Percentiles rank a stretch among this genome's conserved stretches.
These are phyloP conservation scores for Trichosporon sp. DNA, from an alignment of 1,284 basidiomycete species.

Conservation along the genomic window DNA sequence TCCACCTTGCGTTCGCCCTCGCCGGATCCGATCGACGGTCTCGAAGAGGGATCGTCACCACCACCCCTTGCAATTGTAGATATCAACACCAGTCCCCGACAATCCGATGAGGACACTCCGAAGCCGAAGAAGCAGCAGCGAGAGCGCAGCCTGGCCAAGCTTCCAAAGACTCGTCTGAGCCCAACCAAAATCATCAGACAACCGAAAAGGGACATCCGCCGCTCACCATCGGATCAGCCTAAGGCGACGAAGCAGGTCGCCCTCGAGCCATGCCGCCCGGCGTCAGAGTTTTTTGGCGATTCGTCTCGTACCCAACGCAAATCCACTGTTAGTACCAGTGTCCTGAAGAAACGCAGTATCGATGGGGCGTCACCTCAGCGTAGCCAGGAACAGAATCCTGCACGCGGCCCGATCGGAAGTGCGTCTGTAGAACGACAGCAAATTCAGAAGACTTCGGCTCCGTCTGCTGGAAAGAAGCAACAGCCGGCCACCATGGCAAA, in stretches of 20 bases:
- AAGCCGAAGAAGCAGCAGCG: not conserved
- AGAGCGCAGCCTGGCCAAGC: not conserved
- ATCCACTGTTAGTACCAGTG: slow-evolving; percentile 8
- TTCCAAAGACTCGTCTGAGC: no score
- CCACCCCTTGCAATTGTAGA: not conserved
- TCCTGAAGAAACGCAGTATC: not conserved
- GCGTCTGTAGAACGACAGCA: not conserved
- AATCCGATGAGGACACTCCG: not conserved
- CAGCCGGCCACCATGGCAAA: not conserved
- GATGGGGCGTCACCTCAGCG: not conserved
- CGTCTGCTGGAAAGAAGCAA: not conserved
- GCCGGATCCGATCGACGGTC: slow-evolving; percentile 1
- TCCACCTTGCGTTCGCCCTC: not conserved
- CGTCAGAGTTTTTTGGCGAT: not conserved
- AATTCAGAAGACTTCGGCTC: not conserved
- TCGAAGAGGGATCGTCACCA: not conserved
- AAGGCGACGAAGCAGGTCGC: not conserved
- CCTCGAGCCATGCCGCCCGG: not conserved
- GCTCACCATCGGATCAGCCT: not conserved
- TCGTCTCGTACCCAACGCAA: not conserved
- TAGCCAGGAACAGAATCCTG: not conserved
- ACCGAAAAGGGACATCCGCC: not conserved
- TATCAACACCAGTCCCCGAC: not conserved
- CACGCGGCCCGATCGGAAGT: not conserved
- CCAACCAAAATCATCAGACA: not conserved